Evolutionary conservation across 495 filamentous ascomycete genomes (phyloP).

Genomic region (Baudoinia panamericana): DNA sequence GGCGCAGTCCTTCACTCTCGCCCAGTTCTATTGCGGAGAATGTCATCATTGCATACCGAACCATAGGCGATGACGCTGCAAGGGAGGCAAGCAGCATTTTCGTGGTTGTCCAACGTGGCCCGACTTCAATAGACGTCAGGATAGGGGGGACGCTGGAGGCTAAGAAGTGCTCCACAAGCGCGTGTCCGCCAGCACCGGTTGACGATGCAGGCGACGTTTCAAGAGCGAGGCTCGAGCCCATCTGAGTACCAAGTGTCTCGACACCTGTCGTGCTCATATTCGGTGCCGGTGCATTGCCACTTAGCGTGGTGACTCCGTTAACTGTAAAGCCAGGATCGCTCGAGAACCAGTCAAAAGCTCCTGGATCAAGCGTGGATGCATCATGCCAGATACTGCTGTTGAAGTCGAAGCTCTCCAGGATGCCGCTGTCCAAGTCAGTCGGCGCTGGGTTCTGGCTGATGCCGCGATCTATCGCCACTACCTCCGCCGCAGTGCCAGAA

Average conservation of each 20-base stretch:
- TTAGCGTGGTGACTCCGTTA: not conserved
- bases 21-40: constrained; percentile 23
- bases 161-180: constrained; percentile 24
- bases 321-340: not conserved
- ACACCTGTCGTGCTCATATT: too few species aligned
- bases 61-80: constrained; percentile 22
- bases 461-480: not conserved
- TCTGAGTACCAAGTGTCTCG: not conserved
- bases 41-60: constrained; percentile 24
- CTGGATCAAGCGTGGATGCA: not conserved
- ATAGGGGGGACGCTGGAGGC: constrained; percentile 25
- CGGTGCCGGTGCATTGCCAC: not conserved
- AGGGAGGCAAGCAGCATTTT: constrained; percentile 25
- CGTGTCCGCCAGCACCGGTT: constrained; percentile 8
- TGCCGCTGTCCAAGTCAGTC: constrained; percentile 1
- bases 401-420: constrained; percentile 1
- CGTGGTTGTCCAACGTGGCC: constrained; percentile 25
- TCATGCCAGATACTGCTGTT: constrained; percentile 8
- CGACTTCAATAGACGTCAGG: constrained; percentile 27
- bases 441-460: not conserved
- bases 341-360: not conserved
- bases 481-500: too few species aligned
- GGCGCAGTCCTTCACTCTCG: constrained; percentile 15
- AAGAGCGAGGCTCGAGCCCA: not conserved
- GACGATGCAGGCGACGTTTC: constrained; percentile 5